A percentile compares a stretch with the other conserved stretches of the same genome.
Conservation (phyloP, 306 rosid species). For the Prinsepia uniflora region DNA sequence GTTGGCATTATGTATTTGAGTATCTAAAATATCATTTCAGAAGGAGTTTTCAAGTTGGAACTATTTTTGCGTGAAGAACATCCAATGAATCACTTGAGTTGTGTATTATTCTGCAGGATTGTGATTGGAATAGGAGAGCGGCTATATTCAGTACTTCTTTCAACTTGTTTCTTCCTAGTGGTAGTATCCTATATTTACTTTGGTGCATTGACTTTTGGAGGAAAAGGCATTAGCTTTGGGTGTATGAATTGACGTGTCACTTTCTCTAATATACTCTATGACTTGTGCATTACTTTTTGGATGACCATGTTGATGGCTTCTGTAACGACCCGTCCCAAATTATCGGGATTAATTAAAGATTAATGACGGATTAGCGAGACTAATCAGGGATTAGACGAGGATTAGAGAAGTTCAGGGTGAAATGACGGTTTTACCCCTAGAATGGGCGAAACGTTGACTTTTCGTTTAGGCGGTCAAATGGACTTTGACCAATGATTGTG, state of each 20-base stretch:
- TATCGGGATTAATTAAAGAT: no score
- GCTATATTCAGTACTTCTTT: slow-evolving; percentile 66
- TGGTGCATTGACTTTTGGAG: background rate
- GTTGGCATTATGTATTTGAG: slow-evolving; percentile 9
- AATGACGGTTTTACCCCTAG: no score
- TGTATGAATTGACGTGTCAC: no score
- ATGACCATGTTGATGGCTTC: slow-evolving; percentile 28
- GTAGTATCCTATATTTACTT: slow-evolving; percentile 28
- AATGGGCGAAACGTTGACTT: no score
- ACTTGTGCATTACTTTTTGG: slow-evolving; percentile 5
- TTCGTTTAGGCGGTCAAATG: no score
- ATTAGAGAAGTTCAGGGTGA: no score
- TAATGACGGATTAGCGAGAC: no score
- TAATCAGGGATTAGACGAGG: no score
- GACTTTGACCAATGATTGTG: no score
- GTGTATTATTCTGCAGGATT: slow-evolving; percentile 44
- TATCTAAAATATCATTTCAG: slow-evolving; percentile 35
- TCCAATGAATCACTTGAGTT: slow-evolving; percentile 52
- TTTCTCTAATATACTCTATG: background rate
- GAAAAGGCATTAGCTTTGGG: background rate
- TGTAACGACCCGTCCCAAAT: no score
- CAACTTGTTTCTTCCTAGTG: slow-evolving; percentile 78
- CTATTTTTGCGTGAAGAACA: slow-evolving; percentile 94
- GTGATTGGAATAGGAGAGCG: slow-evolving; percentile 78
- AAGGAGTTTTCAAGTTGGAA: slow-evolving; percentile 96